These are phyloP conservation scores for Wickerhamiella occidentalis DNA, from an alignment of 805 yeast species.

Conservation along the genomic window DNA sequence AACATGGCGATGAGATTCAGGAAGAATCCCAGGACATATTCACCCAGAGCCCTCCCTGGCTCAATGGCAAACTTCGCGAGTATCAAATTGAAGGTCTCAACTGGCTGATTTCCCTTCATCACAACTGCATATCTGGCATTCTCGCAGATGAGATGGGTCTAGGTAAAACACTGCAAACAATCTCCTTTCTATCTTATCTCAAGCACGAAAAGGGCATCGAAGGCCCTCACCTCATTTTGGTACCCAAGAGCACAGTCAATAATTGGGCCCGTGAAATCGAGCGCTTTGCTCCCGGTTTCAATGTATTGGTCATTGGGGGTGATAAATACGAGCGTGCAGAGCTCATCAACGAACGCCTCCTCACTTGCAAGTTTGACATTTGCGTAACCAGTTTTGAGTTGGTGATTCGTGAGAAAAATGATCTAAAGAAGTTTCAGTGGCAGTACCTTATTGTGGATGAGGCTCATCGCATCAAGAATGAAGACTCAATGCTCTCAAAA, in stretches of 20 bases:
- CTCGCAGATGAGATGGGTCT: slow-evolving; percentile 98
- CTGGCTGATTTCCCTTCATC: slow-evolving; percentile 82
- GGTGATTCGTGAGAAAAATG: slow-evolving; percentile 77
- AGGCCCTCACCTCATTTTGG: slow-evolving; percentile 86
- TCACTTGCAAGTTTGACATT: slow-evolving; percentile 75
- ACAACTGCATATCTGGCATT: slow-evolving; percentile 79
- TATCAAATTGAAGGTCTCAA: slow-evolving; percentile 92
- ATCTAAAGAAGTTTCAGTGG: slow-evolving; percentile 75
- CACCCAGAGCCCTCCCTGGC: slow-evolving; percentile 69
- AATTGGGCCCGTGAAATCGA: slow-evolving; percentile 93
- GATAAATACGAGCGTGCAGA: slow-evolving; percentile 62
- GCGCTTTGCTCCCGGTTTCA: slow-evolving; percentile 91
- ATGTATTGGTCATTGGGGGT: slow-evolving; percentile 75
- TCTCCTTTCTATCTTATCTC: slow-evolving; percentile 78
- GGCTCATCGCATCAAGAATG: slow-evolving; percentile 94
- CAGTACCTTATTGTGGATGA: slow-evolving; percentile 89
- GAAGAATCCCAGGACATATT: slow-evolving; percentile 31
- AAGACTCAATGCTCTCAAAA: slow-evolving; percentile 79
- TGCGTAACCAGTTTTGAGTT: slow-evolving; percentile 84
- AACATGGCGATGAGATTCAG: slow-evolving; percentile 53
- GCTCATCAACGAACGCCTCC: slow-evolving; percentile 44
- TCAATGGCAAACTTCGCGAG: slow-evolving; percentile 66
- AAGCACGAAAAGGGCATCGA: slow-evolving; percentile 62
- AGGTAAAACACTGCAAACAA: slow-evolving; percentile 91
- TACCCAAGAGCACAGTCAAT: slow-evolving; percentile 90